Base-by-base conservation (phyloP, 192 early-diverging fungal species). In the Umbelopsis sp. region DNA sequence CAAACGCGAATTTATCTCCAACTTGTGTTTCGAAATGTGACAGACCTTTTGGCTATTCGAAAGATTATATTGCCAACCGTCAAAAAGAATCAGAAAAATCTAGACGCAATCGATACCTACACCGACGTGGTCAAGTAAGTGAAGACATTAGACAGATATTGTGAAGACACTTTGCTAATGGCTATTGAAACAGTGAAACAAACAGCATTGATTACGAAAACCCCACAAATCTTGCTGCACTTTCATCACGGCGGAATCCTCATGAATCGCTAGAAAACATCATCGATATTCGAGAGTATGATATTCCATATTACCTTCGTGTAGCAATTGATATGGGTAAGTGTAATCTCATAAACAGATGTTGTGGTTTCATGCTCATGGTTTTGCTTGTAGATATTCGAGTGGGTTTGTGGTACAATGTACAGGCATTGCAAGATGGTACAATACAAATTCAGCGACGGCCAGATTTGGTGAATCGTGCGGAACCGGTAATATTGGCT, bases 391-490 rank as follows among this genome's bases (percentile, higher is more conserved):
- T 74, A 91, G 92, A 93, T 67, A 88, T 98, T 58, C 91, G 98
- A 18, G 97, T 99, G 18, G 98, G 98, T 1, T 78, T 89, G 15
- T 99, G 98, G 98, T 99, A 98, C 80, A 89, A 86, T 30, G 92
- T 94, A 7, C 79, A 79, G 27, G 89, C 89, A 0, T 85, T 85
- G 0, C 69, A 72, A 6, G 82, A 81, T 18, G 87, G 90, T 15
- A 74, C 82, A 61, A 85, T 97, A 12, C 79, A 74, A 0, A 72
- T 97, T 27, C 82, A 78, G 22, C 85, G 78, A 16, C 87, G 90
- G n/a, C 74, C 83, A 15, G 96, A 98, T 71, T 83, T 92, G 33
- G 94, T 97, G 33, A 88, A 93, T 81, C 93, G 94, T 85, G 93
- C 95, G 0, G 97, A 99, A 41, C 96, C 96, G 1, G 92, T 98